These are phyloP conservation scores for Ampelocalamus luodianensis DNA, from an alignment of 176 grass and related monocot species.

Conservation along the genomic window DNA sequence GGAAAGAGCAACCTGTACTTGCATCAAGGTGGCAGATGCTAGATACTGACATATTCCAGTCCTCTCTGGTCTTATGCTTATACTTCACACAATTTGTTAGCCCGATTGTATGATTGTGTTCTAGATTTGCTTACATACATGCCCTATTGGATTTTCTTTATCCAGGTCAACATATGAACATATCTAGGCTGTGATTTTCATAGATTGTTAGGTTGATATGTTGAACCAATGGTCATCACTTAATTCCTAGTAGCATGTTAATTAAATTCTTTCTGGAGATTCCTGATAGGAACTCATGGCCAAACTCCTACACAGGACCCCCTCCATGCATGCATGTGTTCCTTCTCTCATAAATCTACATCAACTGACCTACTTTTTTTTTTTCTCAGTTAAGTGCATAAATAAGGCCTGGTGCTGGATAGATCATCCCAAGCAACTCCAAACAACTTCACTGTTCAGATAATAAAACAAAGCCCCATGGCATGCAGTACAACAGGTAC, in stretches of 20 bases:
- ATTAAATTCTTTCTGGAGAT: slow-evolving; percentile 17
- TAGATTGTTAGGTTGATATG: slow-evolving; percentile 15
- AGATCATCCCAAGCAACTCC: slow-evolving; percentile 40
- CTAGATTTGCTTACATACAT: slow-evolving; percentile 31
- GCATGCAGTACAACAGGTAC: slow-evolving; percentile 13
- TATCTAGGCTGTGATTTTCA: background rate
- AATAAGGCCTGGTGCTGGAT: slow-evolving; percentile 27
- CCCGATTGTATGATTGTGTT: slow-evolving; percentile 9
- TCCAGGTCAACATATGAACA: slow-evolving; percentile 21
- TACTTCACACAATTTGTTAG: background rate
- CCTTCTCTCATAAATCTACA: slow-evolving; percentile 44
- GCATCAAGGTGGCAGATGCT: slow-evolving; percentile 27
- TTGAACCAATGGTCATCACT: slow-evolving; percentile 18
- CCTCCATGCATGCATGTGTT: slow-evolving; percentile 36
- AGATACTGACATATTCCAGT: slow-evolving; percentile 17
- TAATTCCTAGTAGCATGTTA: slow-evolving; percentile 12
- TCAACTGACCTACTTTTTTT: background rate
- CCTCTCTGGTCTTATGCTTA: background rate
- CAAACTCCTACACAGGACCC: background rate
- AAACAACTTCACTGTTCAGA: slow-evolving; percentile 39
- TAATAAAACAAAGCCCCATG: slow-evolving; percentile 46
- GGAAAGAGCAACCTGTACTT: slow-evolving; percentile 5
- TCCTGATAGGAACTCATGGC: slow-evolving; percentile 30
- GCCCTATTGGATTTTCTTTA: background rate
- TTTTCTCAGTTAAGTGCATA: slow-evolving; percentile 6